phyloP scores from a whole-genome alignment of 225 moss, liverwort and hornwort species.

The Antitrichia curtipendula region DNA sequence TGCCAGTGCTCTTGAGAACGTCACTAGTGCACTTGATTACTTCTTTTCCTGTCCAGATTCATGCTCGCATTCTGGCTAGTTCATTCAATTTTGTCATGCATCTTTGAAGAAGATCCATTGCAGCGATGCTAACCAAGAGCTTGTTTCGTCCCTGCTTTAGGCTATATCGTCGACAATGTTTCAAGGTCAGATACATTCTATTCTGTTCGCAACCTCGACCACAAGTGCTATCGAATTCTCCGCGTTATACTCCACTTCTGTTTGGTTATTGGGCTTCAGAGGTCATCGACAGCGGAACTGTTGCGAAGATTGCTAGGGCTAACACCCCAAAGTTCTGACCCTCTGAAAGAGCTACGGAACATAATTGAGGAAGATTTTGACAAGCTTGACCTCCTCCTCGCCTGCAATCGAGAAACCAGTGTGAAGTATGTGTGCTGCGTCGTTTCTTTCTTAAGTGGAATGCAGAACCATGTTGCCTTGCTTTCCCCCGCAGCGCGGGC shows the following conservation, averaged over 20 bases:
- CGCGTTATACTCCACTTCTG: constrained; percentile 37
- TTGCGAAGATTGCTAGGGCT: constrained; percentile 14
- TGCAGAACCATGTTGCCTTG: constrained; percentile 5
- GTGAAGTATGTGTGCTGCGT: constrained; percentile 29
- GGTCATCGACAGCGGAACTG: neutral
- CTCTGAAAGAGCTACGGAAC: constrained; percentile 5
- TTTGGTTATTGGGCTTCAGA: constrained; percentile 9
- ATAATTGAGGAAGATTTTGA: constrained; percentile 40
- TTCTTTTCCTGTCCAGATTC: neutral
- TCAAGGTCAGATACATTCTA: constrained; percentile 34
- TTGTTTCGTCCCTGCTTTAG: neutral
- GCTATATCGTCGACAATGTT: constrained; percentile 41
- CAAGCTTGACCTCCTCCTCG: constrained; percentile 35
- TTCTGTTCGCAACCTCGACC: constrained; percentile 17
- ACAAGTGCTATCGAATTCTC: constrained; percentile 29
- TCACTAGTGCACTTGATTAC: neutral
- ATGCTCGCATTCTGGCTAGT: neutral
- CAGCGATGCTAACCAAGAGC: neutral
- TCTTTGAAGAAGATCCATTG: neutral
- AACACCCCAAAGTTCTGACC: neutral
- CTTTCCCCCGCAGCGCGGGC: neutral
- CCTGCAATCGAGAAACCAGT: constrained; percentile 35
- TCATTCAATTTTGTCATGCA: neutral
- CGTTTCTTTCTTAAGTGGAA: constrained; percentile 16
- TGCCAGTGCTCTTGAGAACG: neutral